Evolutionary conservation across 805 yeast genomes (phyloP).

Genomic region (Hanseniaspora meyeri): DNA sequence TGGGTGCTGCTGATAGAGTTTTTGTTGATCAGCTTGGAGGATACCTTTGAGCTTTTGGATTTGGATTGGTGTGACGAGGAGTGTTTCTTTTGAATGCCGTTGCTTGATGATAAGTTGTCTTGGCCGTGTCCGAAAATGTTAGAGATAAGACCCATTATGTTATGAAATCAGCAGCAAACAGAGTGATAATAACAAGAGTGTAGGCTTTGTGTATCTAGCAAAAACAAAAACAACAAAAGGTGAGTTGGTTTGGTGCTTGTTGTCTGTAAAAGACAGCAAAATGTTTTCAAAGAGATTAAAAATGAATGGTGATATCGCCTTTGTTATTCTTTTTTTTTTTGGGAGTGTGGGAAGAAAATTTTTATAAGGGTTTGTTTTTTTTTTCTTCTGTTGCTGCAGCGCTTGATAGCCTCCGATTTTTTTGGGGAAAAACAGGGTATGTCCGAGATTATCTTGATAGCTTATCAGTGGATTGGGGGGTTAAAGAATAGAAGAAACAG

Average conservation of each 20-base stretch:
- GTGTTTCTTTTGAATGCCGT: conserved; percentile 23
- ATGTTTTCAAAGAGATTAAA: background rate
- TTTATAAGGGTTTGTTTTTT: background rate
- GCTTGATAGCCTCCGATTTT: too few relatives aligned
- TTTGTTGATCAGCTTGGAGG: background rate
- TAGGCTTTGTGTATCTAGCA: too few relatives aligned
- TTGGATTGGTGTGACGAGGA: conserved; percentile 20
- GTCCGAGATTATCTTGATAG: too few relatives aligned
- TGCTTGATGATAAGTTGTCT: conserved; percentile 12
- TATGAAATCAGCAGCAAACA: background rate
- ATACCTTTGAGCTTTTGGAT: background rate
- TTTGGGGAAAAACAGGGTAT: too few relatives aligned
- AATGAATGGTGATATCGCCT: background rate
- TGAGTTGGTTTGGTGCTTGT: too few relatives aligned
- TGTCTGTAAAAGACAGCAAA: too few relatives aligned
- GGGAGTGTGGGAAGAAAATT: background rate
- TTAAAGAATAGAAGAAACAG: too few relatives aligned
- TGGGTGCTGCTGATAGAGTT: background rate
- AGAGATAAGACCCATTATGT: conserved; percentile 9
- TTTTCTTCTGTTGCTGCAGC: too few relatives aligned
- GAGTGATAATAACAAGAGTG: too few relatives aligned
- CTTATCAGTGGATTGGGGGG: too few relatives aligned
- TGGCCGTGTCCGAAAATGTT: conserved; percentile 11
- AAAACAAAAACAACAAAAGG: background rate
- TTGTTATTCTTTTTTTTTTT: background rate